phyloP scores from a whole-genome alignment of 2,329 filamentous ascomycete species.

The Aspergillus arachidicola region DNA sequence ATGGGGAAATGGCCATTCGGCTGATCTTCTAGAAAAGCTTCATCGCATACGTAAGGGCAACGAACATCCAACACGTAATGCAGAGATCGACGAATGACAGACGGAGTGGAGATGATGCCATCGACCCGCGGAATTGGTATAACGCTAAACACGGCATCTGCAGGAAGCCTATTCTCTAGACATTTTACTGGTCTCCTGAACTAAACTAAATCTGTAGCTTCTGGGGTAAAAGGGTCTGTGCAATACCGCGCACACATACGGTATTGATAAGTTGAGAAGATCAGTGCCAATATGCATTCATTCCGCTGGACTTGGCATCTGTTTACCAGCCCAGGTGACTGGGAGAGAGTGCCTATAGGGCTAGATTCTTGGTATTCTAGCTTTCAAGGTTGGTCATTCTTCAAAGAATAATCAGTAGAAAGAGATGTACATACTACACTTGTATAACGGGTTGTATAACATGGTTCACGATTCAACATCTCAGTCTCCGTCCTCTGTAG shows the following conservation, averaged over 20 bases:
- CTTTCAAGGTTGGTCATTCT: too few relatives aligned
- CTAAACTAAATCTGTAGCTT: not conserved
- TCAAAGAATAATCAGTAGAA: not conserved
- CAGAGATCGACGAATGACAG: constrained; percentile 13
- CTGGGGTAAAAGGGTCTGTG: not conserved
- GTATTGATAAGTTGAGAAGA: not conserved
- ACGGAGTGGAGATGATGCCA: constrained; percentile 22
- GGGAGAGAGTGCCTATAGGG: not conserved
- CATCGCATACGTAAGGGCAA: constrained; percentile 2
- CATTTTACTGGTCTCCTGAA: not conserved
- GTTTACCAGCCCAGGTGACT: not conserved
- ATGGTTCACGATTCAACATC: not conserved
- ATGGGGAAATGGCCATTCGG: constrained; percentile 3
- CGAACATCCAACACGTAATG: not conserved
- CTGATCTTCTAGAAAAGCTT: constrained; percentile 13
- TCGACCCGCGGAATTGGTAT: constrained; percentile 19
- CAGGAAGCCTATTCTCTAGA: not conserved
- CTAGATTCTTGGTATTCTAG: not conserved
- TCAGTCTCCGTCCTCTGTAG: not conserved
- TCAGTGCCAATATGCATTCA: not conserved
- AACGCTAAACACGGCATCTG: constrained; percentile 3
- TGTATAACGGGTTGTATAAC: not conserved
- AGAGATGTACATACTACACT: not conserved
- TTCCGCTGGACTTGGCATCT: not conserved
- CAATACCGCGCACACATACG: not conserved